These are phyloP conservation scores for Auriculariales sp. DNA, from an alignment of 768 basidiomycete genomes.

Conservation along the genomic window DNA sequence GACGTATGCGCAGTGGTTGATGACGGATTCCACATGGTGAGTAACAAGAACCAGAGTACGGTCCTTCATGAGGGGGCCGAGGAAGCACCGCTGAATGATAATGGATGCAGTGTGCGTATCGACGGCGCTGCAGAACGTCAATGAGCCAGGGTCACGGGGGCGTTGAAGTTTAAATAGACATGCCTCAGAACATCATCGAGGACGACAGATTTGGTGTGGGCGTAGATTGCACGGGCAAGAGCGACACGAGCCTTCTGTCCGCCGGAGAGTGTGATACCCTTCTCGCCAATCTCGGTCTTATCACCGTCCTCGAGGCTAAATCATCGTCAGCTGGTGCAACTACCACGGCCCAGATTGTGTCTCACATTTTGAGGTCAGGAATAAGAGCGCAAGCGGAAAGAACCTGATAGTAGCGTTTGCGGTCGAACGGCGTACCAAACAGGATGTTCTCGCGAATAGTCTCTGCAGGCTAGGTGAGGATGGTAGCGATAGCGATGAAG, in stretches of 20 bases:
- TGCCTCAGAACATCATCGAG: background rate
- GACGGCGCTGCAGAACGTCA: too few relatives aligned
- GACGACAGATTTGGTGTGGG: constrained; percentile 29
- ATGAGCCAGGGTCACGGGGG: too few relatives aligned
- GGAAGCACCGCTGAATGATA: constrained; percentile 48
- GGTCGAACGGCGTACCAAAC: constrained; percentile 39
- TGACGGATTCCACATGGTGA: constrained; percentile 73
- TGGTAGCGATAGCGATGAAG: background rate
- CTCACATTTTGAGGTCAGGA: constrained; percentile 57
- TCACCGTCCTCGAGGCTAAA: constrained; percentile 65
- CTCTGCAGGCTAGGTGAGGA: constrained; percentile 45
- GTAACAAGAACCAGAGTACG: constrained; percentile 75
- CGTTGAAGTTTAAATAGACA: too few relatives aligned
- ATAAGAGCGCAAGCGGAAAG: constrained; percentile 61
- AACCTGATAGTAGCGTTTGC: constrained; percentile 47
- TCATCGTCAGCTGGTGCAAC: background rate
- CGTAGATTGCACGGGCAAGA: constrained; percentile 70
- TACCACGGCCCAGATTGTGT: too few relatives aligned
- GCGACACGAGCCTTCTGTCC: constrained; percentile 64
- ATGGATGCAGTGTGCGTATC: constrained; percentile 69
- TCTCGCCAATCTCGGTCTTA: constrained; percentile 56
- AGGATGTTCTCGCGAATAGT: constrained; percentile 72
- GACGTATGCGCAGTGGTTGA: constrained; percentile 57
- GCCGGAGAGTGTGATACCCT: constrained; percentile 59
- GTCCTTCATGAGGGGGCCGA: constrained; percentile 41